phyloP scores from a whole-genome alignment of 352 stramenopile genomes.

The Globisporangium solare region DNA sequence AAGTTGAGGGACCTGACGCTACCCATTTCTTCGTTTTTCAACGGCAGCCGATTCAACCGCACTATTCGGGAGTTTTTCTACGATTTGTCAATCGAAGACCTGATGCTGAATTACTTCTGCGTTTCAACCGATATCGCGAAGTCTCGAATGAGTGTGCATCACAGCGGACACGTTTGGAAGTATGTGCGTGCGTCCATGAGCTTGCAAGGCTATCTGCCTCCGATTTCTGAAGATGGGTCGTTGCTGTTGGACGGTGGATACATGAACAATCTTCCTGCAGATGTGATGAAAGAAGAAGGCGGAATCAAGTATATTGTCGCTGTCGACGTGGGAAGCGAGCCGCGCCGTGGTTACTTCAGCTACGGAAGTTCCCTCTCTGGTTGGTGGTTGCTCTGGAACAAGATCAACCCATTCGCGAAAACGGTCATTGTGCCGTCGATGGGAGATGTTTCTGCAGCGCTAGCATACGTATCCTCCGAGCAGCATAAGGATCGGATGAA shows the following conservation, averaged over 20 bases:
- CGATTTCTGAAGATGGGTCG: constrained; percentile 85
- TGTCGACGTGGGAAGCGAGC: constrained; percentile 86
- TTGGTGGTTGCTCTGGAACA: constrained; percentile 91
- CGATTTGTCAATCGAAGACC: constrained; percentile 82
- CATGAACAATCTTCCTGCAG: constrained; percentile 91
- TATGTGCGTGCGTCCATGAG: constrained; percentile 92
- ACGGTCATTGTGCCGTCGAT: constrained; percentile 89
- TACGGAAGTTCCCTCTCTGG: constrained; percentile 82
- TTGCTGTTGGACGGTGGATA: constrained; percentile 90
- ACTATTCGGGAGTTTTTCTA: constrained; percentile 71
- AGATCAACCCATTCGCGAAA: constrained; percentile 86
- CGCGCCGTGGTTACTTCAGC: constrained; percentile 64
- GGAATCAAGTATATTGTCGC: constrained; percentile 89
- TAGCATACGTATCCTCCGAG: constrained; percentile 89
- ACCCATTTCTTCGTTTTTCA: constrained; percentile 88
- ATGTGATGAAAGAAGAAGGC: constrained; percentile 89
- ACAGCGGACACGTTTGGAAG: constrained; percentile 84
- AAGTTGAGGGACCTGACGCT: constrained; percentile 85
- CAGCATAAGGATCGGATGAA: constrained; percentile 85
- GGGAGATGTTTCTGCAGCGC: constrained; percentile 86
- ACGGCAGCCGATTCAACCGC: constrained; percentile 78
- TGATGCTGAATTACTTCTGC: constrained; percentile 92
- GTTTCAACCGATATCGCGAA: constrained; percentile 91
- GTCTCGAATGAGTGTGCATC: constrained; percentile 82
- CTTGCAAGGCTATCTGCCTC: constrained; percentile 88